Base-by-base conservation (phyloP, 75 land plant species). In the Adiantum capillusveneris region DNA sequence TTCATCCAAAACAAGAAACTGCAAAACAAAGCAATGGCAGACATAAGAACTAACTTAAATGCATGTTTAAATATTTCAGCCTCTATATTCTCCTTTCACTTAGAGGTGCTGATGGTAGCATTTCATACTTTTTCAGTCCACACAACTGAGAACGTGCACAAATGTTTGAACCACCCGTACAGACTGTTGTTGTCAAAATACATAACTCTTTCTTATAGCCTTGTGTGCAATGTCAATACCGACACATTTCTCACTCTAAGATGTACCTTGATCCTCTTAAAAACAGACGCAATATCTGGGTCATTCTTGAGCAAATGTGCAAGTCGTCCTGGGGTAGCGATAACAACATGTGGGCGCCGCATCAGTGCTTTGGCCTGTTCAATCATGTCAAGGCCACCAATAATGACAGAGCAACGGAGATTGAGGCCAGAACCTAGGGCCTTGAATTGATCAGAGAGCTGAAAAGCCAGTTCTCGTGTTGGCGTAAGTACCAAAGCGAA, bases 1-100 rank as follows among this genome's bases (percentile, higher is more conserved):
- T 63, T 95, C 99, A 78, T 95, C 99, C 64, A 95, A 69, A 39
- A 95, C 97, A 31, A 95, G 74, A 65, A 84, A 95, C 99, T 95
- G 75, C 62, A 41, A 25, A 31, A 16, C 22, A 14, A 14, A 25
- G 9, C 3, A 34, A 34, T 34, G 37, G 9, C 37, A 9, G 37
- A 3, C 37, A 34, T 34, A 9, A 9, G 37, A 5, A n/a, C n/a
- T n/a, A n/a, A n/a, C n/a, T n/a, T n/a, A n/a, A n/a, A n/a, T n/a
- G n/a, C n/a, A n/a, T n/a, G n/a, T n/a, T n/a, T n/a, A n/a, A n/a
- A n/a, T n/a, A n/a, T n/a, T n/a, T n/a, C n/a, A n/a, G n/a, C n/a
- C n/a, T n/a, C n/a, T n/a, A n/a, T n/a, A n/a, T n/a, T n/a, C n/a
- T n/a, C n/a, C n/a, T n/a, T n/a, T n/a, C n/a, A n/a, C n/a, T n/a